A percentile compares a stretch with the other conserved stretches of the same genome.
These are phyloP conservation scores for Perilla frutescens DNA, from an alignment of 257 asterid species.

Conservation along the genomic window DNA sequence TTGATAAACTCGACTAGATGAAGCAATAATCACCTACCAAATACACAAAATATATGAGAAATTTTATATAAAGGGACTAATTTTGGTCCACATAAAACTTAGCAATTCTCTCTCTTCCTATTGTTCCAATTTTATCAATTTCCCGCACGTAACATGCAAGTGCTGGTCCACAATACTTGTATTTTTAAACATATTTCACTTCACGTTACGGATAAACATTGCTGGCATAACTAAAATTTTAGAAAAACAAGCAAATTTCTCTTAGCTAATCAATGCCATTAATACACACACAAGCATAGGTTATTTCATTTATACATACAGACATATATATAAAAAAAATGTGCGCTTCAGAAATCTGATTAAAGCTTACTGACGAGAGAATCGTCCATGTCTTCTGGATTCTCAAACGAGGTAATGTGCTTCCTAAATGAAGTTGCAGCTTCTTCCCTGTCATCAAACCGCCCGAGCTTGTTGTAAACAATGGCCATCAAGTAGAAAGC, in stretches of 20 bases:
- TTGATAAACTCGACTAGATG: no score
- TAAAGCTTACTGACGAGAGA: constrained; percentile 36
- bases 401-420: constrained; percentile 72
- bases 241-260: no score
- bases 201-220: no score
- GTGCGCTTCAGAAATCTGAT: not conserved
- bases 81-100: not conserved
- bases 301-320: not conserved
- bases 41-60: no score
- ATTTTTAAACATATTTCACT: no score
- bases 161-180: not conserved
- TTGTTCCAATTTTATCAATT: not conserved
- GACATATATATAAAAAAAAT: not conserved
- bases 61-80: not conserved
- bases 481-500: constrained; percentile 89
- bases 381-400: constrained; percentile 55
- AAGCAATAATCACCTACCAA: no score
- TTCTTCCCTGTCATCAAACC: constrained; percentile 71
- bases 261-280: no score
- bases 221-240: no score
- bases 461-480: constrained; percentile 73
- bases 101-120: not conserved
- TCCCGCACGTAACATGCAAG: not conserved
- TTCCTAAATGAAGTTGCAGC: constrained; percentile 78
- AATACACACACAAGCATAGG: not conserved